A percentile compares a stretch with the other conserved stretches of the same genome.
These are phyloP conservation scores for Trypanosoma theileri DNA, from an alignment of 208 protist genomes.

Conservation along the genomic window DNA sequence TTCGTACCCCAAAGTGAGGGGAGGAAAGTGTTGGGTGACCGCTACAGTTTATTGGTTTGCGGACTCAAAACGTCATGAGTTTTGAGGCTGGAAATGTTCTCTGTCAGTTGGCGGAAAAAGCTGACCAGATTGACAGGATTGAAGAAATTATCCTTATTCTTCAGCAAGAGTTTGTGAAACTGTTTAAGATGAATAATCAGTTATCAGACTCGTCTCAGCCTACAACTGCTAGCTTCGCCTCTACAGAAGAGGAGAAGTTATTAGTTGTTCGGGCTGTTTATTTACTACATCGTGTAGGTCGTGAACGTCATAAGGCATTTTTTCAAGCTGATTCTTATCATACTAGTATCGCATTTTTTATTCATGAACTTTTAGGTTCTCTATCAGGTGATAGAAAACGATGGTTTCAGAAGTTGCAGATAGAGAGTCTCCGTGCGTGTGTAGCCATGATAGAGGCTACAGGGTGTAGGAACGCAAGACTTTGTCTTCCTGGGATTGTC, in stretches of 20 bases:
- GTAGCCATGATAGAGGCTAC: conserved; percentile 53
- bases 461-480: conserved; percentile 50
- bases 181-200: conserved; percentile 41
- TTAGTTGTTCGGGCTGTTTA: conserved; percentile 51
- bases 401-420: conserved; percentile 80
- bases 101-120: conserved; percentile 38
- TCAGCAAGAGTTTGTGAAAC: conserved; percentile 63
- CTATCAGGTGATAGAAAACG: conserved; percentile 67
- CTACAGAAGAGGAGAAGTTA: conserved; percentile 73
- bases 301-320: conserved; percentile 34
- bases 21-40: neutral
- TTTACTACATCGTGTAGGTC: conserved; percentile 53
- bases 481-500: conserved; percentile 76
- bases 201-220: conserved; percentile 17
- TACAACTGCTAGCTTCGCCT: conserved; percentile 39
- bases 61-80: neutral
- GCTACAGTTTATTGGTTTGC: neutral
- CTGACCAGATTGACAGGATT: conserved; percentile 41
- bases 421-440: conserved; percentile 63
- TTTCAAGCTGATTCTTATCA: conserved; percentile 57
- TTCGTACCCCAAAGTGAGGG: neutral
- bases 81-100: conserved; percentile 7
- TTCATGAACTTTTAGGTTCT: conserved; percentile 76
- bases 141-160: conserved; percentile 53
- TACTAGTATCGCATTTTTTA: conserved; percentile 75